Evolutionary conservation across 805 yeast species (phyloP), one percentile per base, ranked within the genome.

Genomic region (Yueomyces sp.): DNA sequence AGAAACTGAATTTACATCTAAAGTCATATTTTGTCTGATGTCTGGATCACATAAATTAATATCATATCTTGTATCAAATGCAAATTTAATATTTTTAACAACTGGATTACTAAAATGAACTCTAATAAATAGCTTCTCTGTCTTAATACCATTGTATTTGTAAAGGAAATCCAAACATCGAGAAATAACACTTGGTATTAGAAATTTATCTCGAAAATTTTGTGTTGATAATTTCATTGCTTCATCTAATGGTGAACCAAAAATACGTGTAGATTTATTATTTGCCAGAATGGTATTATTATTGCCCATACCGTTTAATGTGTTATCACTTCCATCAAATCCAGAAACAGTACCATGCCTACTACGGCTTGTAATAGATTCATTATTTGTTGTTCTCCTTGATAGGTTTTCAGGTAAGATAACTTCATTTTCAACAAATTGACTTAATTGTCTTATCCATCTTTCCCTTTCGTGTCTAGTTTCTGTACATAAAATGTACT

Each of bases 1-100:
- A 2, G 96, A 82, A 5, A 85, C 81, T 1, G 95, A 82, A 60
- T 88, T 88, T 34, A 85, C 79, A 60, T 88, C 96, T n/a, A 54
- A 47, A 36, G 31, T 19, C 8, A 12, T 34, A 26, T 19, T 37
- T 4, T 6, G 5, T 6, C 30, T 42, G n/a, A 44, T 42, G 40
- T 55, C 40, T 58, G 64, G 51, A 37, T 63, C 60, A 48, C 69
- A 71, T 44, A 88, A 67, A 55, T 85, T 85, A 41, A 84, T 67
- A 58, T 88, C 96, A 45, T 73, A 72, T 5, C 72, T 68, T 11
- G 59, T 68, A 57, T 87, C 85, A 66, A 83, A 90, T 40, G 65
- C 68, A 40, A 76, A 83, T 54, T 80, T 83, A 47, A 85, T 69
- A 37, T 69, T 74, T 49, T 79, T 76, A 38, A 85, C 86, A 42